phyloP scores from a whole-genome alignment of 148 eudicot genomes.

The Rhododendron ovatum region DNA sequence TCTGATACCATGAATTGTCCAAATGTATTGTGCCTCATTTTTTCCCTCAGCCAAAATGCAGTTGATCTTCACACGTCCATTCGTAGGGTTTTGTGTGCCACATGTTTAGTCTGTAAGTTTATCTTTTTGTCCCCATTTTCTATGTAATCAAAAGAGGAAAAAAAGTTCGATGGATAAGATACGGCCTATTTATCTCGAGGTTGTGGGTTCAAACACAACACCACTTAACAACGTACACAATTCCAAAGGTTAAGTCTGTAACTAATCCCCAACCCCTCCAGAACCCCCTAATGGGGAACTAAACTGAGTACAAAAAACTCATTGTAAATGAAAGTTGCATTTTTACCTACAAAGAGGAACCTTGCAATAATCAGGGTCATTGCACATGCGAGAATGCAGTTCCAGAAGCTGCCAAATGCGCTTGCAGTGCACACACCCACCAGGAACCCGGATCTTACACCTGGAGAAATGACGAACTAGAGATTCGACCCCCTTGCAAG shows the following conservation, averaged over 20 bases:
- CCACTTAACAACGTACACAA: background rate
- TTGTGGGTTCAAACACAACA: background rate
- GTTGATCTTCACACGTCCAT: background rate
- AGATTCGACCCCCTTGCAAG: conserved; percentile 71
- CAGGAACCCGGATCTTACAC: conserved; percentile 64
- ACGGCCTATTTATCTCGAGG: background rate
- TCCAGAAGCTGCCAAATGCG: conserved; percentile 89
- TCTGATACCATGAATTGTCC: background rate
- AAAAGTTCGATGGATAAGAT: background rate
- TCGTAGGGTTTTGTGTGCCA: background rate
- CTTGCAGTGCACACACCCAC: conserved; percentile 79
- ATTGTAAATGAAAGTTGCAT: background rate
- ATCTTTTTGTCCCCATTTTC: background rate
- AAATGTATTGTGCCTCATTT: background rate
- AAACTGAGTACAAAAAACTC: background rate
- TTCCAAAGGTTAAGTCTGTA: background rate
- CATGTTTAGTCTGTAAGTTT: background rate
- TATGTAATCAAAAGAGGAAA: background rate
- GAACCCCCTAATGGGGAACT: background rate
- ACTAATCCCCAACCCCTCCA: background rate
- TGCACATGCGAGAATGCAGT: conserved; percentile 76
- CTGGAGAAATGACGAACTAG: conserved; percentile 63
- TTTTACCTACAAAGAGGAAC: conserved; percentile 86
- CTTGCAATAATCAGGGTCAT: conserved; percentile 58
- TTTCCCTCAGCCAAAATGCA: background rate